These are phyloP conservation scores for Penicillium sp. DNA, from an alignment of 2,329 filamentous ascomycete genomes.

Conservation along the genomic window DNA sequence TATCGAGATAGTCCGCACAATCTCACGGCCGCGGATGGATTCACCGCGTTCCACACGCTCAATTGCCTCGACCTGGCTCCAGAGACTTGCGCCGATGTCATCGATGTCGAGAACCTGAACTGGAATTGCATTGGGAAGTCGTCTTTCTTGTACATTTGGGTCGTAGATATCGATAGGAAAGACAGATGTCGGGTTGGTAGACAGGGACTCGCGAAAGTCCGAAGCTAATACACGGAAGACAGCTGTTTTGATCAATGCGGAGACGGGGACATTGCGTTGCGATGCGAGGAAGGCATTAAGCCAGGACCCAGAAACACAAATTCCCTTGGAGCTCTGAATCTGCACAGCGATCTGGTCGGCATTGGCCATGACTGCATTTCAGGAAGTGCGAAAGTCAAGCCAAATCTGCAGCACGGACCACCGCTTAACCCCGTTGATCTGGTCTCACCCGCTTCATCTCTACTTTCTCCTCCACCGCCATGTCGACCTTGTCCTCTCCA, in stretches of 20 bases:
- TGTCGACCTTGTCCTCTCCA: constrained; percentile 57
- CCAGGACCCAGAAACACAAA: constrained; percentile 56
- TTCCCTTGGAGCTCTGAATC: constrained; percentile 50
- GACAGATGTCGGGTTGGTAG: constrained; percentile 39
- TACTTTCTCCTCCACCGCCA: constrained; percentile 25
- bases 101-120: constrained; percentile 84
- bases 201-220: constrained; percentile 63
- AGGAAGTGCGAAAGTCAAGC: background rate
- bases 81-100: constrained; percentile 70
- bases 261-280: constrained; percentile 54
- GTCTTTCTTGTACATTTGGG: constrained; percentile 50
- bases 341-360: constrained; percentile 46
- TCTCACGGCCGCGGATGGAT: constrained; percentile 62
- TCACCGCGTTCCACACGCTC: constrained; percentile 49
- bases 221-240: constrained; percentile 72
- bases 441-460: constrained; percentile 6
- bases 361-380: constrained; percentile 22
- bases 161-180: constrained; percentile 57
- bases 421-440: constrained; percentile 21
- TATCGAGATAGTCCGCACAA: constrained; percentile 64
- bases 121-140: constrained; percentile 57
- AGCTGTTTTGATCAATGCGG: constrained; percentile 70
- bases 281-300: constrained; percentile 57
- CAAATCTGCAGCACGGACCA: constrained; percentile 20
- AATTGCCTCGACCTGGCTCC: constrained; percentile 77